Base-by-base conservation (phyloP, 2,329 filamentous ascomycete genomes). In the Myriosclerotinia curreyana region DNA sequence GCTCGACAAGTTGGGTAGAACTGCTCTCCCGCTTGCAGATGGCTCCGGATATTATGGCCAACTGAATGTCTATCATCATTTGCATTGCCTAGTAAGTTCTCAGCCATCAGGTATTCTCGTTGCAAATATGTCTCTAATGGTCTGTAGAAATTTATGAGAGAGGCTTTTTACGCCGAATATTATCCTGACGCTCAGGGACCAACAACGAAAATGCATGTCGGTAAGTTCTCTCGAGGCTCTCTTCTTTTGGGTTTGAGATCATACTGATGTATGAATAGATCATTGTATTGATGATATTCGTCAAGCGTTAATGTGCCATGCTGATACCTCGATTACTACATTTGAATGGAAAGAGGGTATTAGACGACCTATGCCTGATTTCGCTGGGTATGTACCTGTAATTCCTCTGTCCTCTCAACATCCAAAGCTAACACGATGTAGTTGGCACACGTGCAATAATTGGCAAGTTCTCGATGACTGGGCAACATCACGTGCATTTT, bases 221-320 rank as follows among this genome's bases (percentile, higher is more conserved):
- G 60, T 62, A 38, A n/a, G 60, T 36, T 48, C 5, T 22, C 6
- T 8, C 1, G 2, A 6, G 4, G 4, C 11, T 17, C 1, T 1
- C 25, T 15, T 36, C 5, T 14, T 38, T 20, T n/a, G 11, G 12
- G 5, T 51, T 52, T 2, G n/a, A 40, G 8, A 14, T 15, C 2
- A 20, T 28, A 38, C 22, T 51, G 22, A 60, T 8, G 15, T 44
- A 20, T 25, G 9, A 34, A 46, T 48, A 62, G 60, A 62, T 49
- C 50, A 62, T 14, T 55, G 60, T 14, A 62, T 62, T 11, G 60
- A 62, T 38, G 40, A 53, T 53, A 61, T 61, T 31, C 59, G 59
- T 5, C 50, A 62, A 34, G 40, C 60, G 5, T 12, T 62, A 2
- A 62, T 62, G 60, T 62, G 60, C 31, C 50, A 62, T 12, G 25